These are phyloP conservation scores for Fusarium palustre DNA, from an alignment of 2,329 filamentous ascomycete species.

Conservation along the genomic window DNA sequence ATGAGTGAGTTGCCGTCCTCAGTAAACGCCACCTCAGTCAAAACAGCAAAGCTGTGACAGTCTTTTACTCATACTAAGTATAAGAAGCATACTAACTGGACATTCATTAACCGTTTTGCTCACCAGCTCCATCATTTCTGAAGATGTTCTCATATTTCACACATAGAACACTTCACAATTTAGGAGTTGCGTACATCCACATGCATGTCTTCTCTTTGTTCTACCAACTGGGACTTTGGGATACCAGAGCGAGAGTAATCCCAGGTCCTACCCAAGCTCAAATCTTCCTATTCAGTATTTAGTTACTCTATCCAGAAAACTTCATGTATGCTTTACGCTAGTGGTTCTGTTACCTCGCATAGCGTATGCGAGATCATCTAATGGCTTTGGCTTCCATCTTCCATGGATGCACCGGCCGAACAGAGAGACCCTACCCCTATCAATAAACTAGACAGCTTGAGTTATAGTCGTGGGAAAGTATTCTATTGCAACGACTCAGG, in stretches of 20 bases:
- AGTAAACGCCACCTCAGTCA: not conserved
- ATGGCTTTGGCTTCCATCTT: not conserved
- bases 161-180: not conserved
- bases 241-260: not conserved
- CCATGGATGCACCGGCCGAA: too few relatives aligned
- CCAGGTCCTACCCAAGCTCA: too few relatives aligned
- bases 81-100: not conserved
- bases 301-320: not conserved
- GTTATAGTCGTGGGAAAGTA: too few relatives aligned
- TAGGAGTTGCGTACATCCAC: not conserved
- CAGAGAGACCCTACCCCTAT: not conserved
- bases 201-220: not conserved
- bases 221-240: not conserved
- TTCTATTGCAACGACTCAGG: not conserved
- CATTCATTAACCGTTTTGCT: not conserved
- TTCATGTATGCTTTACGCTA: not conserved
- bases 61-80: not conserved
- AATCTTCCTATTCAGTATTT: not conserved
- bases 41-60: not conserved
- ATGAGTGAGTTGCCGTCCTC: not conserved
- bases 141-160: accelerated
- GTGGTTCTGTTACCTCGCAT: not conserved
- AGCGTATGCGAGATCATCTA: not conserved
- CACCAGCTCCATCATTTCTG: not conserved
- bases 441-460: too few relatives aligned